These are phyloP conservation scores for Ascochyta clinopodiicola DNA, from an alignment of 2,329 filamentous ascomycete genomes.

Conservation along the genomic window DNA sequence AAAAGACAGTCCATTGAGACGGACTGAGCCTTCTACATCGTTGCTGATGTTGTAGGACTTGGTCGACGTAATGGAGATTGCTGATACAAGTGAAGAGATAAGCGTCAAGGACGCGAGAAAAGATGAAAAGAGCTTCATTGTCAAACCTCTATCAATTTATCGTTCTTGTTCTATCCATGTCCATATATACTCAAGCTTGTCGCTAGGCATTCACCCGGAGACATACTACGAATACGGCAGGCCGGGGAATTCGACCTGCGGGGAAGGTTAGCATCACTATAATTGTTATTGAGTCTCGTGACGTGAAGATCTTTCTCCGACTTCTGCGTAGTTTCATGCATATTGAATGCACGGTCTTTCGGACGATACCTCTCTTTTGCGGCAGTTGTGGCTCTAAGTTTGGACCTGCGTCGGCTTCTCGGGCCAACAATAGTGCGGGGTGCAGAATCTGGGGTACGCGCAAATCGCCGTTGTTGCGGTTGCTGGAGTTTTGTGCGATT, in stretches of 20 bases:
- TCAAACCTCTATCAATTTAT: not conserved
- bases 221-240: not conserved
- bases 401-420: conserved; percentile 24
- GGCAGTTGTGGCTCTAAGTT: conserved; percentile 1
- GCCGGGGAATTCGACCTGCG: conserved; percentile 1
- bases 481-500: no score
- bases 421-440: conserved; percentile 22
- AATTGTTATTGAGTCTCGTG: not conserved
- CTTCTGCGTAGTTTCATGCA: not conserved
- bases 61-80: conserved; percentile 36
- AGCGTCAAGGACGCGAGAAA: conserved; percentile 17
- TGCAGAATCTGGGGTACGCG: conserved; percentile 18
- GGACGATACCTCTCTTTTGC: conserved; percentile 1
- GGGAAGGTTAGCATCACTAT: not conserved
- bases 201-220: conserved; percentile 13
- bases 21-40: conserved; percentile 44
- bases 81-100: conserved; percentile 21
- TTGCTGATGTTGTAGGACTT: conserved; percentile 41
- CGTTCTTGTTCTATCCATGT: not conserved
- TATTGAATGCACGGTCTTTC: not conserved
- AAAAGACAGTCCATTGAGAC: conserved; percentile 58
- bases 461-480: not conserved
- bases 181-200: conserved; percentile 8
- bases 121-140: conserved; percentile 26
- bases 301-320: not conserved